phyloP scores from a whole-genome alignment of 2,329 filamentous ascomycete genomes.

The Alternaria sp. region DNA sequence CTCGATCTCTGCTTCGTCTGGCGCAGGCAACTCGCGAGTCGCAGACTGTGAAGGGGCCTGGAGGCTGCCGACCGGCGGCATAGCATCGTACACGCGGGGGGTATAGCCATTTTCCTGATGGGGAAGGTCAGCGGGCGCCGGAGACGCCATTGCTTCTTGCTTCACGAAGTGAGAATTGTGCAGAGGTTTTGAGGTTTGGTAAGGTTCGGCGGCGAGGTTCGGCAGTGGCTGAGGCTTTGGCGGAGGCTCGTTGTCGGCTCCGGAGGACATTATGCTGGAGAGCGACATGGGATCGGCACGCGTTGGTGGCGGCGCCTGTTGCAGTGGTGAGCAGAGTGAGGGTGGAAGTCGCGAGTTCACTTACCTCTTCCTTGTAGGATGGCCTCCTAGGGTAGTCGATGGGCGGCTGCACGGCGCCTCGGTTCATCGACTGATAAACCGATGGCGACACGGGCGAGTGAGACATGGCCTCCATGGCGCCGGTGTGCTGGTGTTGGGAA shows the following conservation, averaged over 20 bases:
- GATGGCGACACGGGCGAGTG: slow-evolving; percentile 49
- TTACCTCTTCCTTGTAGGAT: slow-evolving; percentile 47
- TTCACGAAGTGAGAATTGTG: slow-evolving; percentile 40
- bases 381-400: slow-evolving; percentile 37
- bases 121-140: slow-evolving; percentile 32
- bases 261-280: slow-evolving; percentile 90
- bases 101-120: slow-evolving; percentile 25
- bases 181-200: slow-evolving; percentile 27
- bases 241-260: slow-evolving; percentile 73
- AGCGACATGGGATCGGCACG: slow-evolving; percentile 94
- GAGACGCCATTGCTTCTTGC: slow-evolving; percentile 41
- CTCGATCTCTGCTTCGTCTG: slow-evolving; percentile 71
- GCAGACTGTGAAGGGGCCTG: slow-evolving; percentile 22
- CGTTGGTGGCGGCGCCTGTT: slow-evolving; percentile 68
- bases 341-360: slow-evolving; percentile 7
- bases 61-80: slow-evolving; percentile 27
- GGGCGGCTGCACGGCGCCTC: slow-evolving; percentile 45
- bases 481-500: slow-evolving; percentile 41
- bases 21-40: slow-evolving; percentile 37
- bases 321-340: slow-evolving; percentile 24
- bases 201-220: slow-evolving; percentile 29
- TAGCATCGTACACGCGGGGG: slow-evolving; percentile 30
- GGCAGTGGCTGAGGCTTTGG: slow-evolving; percentile 53
- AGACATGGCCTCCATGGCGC: slow-evolving; percentile 44
- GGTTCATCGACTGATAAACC: slow-evolving; percentile 40